Evolutionary conservation across 495 filamentous ascomycete genomes (phyloP), one percentile per base, ranked within the genome.

Genomic region (Penicillium argentinense): DNA sequence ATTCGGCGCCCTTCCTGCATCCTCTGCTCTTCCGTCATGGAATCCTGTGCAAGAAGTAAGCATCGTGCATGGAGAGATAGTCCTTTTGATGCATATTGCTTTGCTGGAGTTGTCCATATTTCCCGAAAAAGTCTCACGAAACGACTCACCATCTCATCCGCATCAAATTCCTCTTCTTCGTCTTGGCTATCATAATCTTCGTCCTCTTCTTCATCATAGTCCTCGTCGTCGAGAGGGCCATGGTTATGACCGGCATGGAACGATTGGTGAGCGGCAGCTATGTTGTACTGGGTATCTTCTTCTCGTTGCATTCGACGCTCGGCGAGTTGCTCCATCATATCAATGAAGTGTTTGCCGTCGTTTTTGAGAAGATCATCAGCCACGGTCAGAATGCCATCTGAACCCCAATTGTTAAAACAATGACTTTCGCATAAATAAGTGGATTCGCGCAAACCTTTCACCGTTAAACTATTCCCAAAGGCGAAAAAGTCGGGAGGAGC

Each of bases 311-410:
- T 97, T 53, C 93, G 83, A 47, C 92, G 87, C 69, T 99, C 95
- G 9, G 93, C 95, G 56, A 99, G 80, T 65, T 97, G 91, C 64
- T 99, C 93, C 95, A 99, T 99, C 93, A 99, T 97, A 67, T 99
- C 93, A 68, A 99, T 99, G 75, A 99, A 99, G 62, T 96, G 95
- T 67, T 95, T 96, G 62, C 93, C 93, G 64, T 99, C 93, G 66
- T 99, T 99, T 68, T 97, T 96, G 24, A 99, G 78, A 39, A 99
- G 77, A 69, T 99, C 93, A 72, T 99, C 93, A 60, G 93, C 93
- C 55, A 99, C 95, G 43, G 93, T 99, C 60, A 99, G 84, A 61
- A 97, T 97, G 51, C 95, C 95, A 72, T 93, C 91, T 97, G 74
- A 47, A 59, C 22, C 23, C 50, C 46, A 40, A 44, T 34, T 45